Base-by-base conservation (phyloP, 345 rosid genomes). In the Eucalyptus regnans region DNA sequence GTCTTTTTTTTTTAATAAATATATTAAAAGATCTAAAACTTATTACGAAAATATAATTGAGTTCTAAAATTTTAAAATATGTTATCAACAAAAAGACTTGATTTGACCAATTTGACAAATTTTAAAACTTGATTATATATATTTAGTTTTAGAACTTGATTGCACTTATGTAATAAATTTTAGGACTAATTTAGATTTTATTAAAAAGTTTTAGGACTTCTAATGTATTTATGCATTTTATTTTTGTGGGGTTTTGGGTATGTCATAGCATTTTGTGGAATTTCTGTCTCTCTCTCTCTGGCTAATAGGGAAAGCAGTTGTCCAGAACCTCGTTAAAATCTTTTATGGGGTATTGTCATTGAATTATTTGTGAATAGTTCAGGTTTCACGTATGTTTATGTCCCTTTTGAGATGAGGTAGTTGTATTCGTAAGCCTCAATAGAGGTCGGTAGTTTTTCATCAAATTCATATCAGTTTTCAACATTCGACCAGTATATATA, bases 21-120 rank as follows among this genome's bases (percentile, higher is more conserved):
- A 5, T 50, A 50, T 50, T 50, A 13, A 50, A 50, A 50, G 1
- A 50, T 50, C 2, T 13, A 50, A 13, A 50, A 50, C 16, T 50
- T 50, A 50, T 50, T 50, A 50, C 3, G 17, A 50, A 50, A 50
- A 50, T 50, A 14, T 0, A 50, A 50, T 14, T 50, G 17, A 50
- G 3, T 50, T 50, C 0, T 50, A 50, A 50, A 14, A 50, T 1
- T 3, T 50, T 50, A 50, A 50, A 50, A 50, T 14, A 0, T 50
- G 52, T 0, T 50, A 50, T 50, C 17, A 50, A 14, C 3, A 50
- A 14, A 50, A 14, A 50, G 7, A 50, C 17, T 50, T 50, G 17
- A 50, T 50, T 50, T 50, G 52, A 50, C 3, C 17, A 50, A 50
- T 50, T 50, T 50, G 52, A 50, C 7, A 14, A 50, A 5, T 50